Evolutionary conservation across 2,329 filamentous ascomycete genomes (phyloP).

Genomic region (Salinomyces thailandicus): DNA sequence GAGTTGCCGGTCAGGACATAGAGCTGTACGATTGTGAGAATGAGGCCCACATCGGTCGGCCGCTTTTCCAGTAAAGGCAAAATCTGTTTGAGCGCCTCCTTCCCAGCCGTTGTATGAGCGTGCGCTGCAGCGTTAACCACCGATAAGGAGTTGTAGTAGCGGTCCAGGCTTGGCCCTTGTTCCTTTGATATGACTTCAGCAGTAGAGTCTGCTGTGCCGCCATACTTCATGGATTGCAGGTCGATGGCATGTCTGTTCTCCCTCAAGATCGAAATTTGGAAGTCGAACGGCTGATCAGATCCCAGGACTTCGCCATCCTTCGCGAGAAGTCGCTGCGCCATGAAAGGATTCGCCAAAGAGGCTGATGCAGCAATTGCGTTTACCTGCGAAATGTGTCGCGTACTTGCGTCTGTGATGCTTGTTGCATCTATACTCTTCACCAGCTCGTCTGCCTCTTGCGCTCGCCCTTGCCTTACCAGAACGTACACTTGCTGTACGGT

Average conservation of each 20-base stretch:
- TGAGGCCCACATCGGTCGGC: constrained; percentile 68
- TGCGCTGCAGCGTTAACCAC: constrained; percentile 66
- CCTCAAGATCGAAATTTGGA: constrained; percentile 52
- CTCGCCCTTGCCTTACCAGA: constrained; percentile 54
- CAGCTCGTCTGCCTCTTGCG: constrained; percentile 53
- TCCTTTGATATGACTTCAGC: constrained; percentile 39
- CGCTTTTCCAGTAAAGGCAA: constrained; percentile 60
- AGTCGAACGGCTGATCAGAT: constrained; percentile 59
- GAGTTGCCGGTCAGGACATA: constrained; percentile 63
- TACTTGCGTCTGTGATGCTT: constrained; percentile 58
- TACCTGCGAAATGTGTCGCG: constrained; percentile 55
- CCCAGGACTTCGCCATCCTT: constrained; percentile 43
- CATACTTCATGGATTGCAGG: constrained; percentile 57
- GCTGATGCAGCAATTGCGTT: constrained; percentile 47
- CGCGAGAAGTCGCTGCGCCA: constrained; percentile 53
- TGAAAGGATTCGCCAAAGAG: constrained; percentile 51
- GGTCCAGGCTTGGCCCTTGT: constrained; percentile 30
- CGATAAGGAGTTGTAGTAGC: constrained; percentile 43
- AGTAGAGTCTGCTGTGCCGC: constrained; percentile 51
- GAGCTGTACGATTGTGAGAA: constrained; percentile 71
- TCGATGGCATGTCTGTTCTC: constrained; percentile 56
- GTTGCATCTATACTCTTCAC: constrained; percentile 51
- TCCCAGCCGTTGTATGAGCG: constrained; percentile 52
- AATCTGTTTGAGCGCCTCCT: constrained; percentile 59
- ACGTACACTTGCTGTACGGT: constrained; percentile 67